Evolutionary conservation across 495 filamentous ascomycete genomes (phyloP).

Genomic region (Aspergillus saccharolyticus): DNA sequence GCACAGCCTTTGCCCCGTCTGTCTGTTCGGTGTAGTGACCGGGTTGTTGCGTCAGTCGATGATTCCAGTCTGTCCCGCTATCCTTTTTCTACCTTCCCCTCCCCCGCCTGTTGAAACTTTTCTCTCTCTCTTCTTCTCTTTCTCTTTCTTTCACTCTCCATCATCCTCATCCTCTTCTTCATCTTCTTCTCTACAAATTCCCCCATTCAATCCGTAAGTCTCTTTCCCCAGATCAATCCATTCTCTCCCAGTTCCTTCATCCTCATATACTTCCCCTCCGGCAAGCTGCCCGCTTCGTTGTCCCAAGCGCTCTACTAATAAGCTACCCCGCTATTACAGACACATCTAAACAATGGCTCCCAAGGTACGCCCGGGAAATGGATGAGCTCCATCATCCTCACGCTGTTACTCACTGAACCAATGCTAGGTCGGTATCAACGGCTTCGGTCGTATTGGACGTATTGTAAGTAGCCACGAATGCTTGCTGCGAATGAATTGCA

Average conservation of each 20-base stretch:
- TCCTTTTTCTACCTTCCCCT: slow-evolving; percentile 28
- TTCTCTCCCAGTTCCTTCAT: slow-evolving; percentile 17
- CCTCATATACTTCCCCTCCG: slow-evolving; percentile 12
- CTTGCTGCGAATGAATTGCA: background rate
- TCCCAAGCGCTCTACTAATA: slow-evolving; percentile 16
- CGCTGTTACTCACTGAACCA: slow-evolving; percentile 9
- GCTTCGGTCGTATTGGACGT: slow-evolving; percentile 98
- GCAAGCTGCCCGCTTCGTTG: slow-evolving; percentile 7
- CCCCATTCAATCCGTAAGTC: slow-evolving; percentile 21
- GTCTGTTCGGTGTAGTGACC: slow-evolving; percentile 31
- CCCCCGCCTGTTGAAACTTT: slow-evolving; percentile 18
- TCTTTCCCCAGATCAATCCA: slow-evolving; percentile 10
- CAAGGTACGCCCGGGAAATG: slow-evolving; percentile 27
- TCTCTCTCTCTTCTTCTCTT: slow-evolving; percentile 17
- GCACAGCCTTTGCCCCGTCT: slow-evolving; percentile 24
- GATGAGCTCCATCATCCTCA: background rate
- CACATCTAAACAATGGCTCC: slow-evolving; percentile 36
- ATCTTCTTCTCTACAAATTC: slow-evolving; percentile 11
- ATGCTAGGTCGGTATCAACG: slow-evolving; percentile 91
- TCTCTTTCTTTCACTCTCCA: slow-evolving; percentile 29
- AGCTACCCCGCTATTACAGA: slow-evolving; percentile 21
- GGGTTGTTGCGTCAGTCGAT: slow-evolving; percentile 43
- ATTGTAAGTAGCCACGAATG: slow-evolving; percentile 58
- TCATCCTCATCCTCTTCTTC: slow-evolving; percentile 21
- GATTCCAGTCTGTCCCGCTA: slow-evolving; percentile 11